Evolutionary conservation across 768 basidiomycete species (phyloP).

Genomic region (Lepiota venenata): DNA sequence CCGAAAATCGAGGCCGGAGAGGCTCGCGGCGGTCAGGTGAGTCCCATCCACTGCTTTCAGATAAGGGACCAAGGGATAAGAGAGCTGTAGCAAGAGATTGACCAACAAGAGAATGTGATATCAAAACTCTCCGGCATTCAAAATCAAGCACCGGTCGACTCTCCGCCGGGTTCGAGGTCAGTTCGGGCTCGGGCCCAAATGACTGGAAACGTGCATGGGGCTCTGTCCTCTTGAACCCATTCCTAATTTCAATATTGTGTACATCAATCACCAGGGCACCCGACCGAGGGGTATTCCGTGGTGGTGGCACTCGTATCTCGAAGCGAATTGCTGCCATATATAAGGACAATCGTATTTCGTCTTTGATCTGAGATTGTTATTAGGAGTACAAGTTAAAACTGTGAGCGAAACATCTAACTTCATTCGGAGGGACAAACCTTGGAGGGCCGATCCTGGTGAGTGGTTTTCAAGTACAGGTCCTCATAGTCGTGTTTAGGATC

Average conservation of each 20-base stretch:
- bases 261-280: conserved; percentile 68
- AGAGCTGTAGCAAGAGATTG: conserved; percentile 9
- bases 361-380: background rate
- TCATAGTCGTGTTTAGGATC: conserved; percentile 49
- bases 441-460: background rate
- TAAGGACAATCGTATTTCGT: conserved; percentile 22
- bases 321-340: conserved; percentile 57
- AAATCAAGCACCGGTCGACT: conserved; percentile 14
- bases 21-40: conserved; percentile 5
- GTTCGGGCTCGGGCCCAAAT: background rate
- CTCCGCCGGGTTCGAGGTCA: background rate
- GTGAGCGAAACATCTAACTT: background rate
- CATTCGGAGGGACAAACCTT: background rate
- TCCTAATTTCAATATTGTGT: conserved; percentile 36
- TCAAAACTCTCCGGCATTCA: conserved; percentile 41
- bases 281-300: conserved; percentile 49
- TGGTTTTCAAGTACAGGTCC: conserved; percentile 1
- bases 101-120: conserved; percentile 40
- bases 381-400: background rate
- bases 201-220: conserved; percentile 25
- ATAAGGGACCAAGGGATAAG: conserved; percentile 14
- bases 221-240: conserved; percentile 16
- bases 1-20: conserved; percentile 31
- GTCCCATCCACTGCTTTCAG: background rate
- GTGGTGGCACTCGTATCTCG: conserved; percentile 66